Evolutionary conservation across 192 early-diverging fungal species (phyloP).

Genomic region (Dimargaris verticillata): DNA sequence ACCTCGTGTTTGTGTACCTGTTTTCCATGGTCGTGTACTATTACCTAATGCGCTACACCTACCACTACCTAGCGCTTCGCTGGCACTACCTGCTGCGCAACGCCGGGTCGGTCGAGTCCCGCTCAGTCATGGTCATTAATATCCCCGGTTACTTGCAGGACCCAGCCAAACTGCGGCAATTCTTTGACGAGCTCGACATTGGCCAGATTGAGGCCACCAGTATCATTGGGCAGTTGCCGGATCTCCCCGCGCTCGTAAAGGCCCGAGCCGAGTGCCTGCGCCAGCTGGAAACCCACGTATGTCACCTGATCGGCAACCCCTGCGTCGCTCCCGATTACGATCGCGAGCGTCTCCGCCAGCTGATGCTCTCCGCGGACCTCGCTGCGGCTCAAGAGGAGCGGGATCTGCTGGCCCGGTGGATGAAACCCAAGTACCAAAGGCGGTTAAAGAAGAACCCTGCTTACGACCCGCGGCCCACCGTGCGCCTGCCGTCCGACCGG

Average conservation of each 20-base stretch:
- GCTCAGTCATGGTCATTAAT: slow-evolving; percentile 52
- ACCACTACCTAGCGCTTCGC: slow-evolving; percentile 27
- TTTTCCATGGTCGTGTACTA: slow-evolving; percentile 30
- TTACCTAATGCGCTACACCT: slow-evolving; percentile 27
- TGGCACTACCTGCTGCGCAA: slow-evolving; percentile 34
- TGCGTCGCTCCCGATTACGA: slow-evolving; percentile 45
- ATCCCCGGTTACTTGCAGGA: slow-evolving; percentile 41
- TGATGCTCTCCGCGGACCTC: slow-evolving; percentile 16
- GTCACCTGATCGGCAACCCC: slow-evolving; percentile 49
- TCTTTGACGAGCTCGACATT: slow-evolving; percentile 39
- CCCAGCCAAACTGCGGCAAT: slow-evolving; percentile 38
- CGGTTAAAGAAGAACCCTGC: not conserved
- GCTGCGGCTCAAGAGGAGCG: slow-evolving; percentile 17
- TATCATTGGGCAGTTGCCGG: slow-evolving; percentile 37
- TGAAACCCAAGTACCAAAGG: slow-evolving; percentile 13
- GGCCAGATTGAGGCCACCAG: slow-evolving; percentile 49
- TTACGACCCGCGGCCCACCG: slow-evolving; percentile 20
- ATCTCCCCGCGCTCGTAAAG: slow-evolving; percentile 34
- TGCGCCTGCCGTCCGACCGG: slow-evolving; percentile 18
- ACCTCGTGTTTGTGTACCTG: slow-evolving; percentile 27
- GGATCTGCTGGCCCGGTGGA: slow-evolving; percentile 18
- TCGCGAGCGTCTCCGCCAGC: slow-evolving; percentile 18
- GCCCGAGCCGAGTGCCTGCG: slow-evolving; percentile 35
- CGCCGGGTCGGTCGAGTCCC: slow-evolving; percentile 26
- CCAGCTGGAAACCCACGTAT: slow-evolving; percentile 36